These are phyloP conservation scores for Sporothrix mexicana DNA, from an alignment of 2,329 filamentous ascomycete genomes.

Conservation along the genomic window DNA sequence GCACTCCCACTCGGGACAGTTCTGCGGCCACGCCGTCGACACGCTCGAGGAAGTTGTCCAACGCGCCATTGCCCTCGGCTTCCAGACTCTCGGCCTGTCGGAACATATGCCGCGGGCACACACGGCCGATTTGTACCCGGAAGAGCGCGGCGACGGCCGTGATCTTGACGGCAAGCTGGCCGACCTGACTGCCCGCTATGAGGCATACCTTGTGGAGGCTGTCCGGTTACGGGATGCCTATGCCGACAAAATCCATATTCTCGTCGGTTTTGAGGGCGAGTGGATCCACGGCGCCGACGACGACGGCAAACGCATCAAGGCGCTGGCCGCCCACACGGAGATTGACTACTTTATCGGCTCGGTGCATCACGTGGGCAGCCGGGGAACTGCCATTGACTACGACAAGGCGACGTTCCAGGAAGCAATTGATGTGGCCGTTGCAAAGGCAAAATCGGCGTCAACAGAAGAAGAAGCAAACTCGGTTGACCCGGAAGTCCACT, in stretches of 20 bases:
- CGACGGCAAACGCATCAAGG: conserved; percentile 64
- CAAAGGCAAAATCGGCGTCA: conserved; percentile 54
- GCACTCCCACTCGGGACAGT: conserved; percentile 97
- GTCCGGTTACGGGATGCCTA: conserved; percentile 73
- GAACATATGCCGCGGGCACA: conserved; percentile 91
- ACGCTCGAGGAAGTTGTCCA: conserved; percentile 82
- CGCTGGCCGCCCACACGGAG: conserved; percentile 57
- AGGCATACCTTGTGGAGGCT: conserved; percentile 78
- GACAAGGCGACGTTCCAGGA: conserved; percentile 69
- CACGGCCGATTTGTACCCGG: conserved; percentile 82
- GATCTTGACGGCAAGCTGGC: conserved; percentile 56
- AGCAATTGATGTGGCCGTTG: conserved; percentile 52
- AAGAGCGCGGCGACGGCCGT: conserved; percentile 70
- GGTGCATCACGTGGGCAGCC: conserved; percentile 83
- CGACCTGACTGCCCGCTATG: conserved; percentile 62
- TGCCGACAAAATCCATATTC: conserved; percentile 71
- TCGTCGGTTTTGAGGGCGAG: conserved; percentile 91
- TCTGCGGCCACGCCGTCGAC: conserved; percentile 90
- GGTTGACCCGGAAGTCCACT: conserved; percentile 65
- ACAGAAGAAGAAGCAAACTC: conserved; percentile 31
- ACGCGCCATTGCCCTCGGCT: conserved; percentile 76
- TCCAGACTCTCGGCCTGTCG: conserved; percentile 84
- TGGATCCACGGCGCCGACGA: conserved; percentile 77
- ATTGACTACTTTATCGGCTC: conserved; percentile 90
- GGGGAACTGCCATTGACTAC: conserved; percentile 86